Conservation (phyloP, 208 protist genomes). For the Angomonas ambiguus region DNA sequence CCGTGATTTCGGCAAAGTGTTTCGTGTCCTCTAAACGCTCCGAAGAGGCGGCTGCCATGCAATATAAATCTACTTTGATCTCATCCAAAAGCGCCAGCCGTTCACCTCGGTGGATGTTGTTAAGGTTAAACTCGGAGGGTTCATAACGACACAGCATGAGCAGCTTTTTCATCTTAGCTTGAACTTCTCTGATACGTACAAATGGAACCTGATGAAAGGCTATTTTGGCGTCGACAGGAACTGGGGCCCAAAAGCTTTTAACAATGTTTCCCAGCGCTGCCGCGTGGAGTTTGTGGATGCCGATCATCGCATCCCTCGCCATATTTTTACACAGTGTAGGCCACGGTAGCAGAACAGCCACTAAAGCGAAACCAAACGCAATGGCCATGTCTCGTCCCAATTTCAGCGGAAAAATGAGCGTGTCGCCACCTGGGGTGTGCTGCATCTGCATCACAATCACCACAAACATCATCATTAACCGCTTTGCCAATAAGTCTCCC, state of each 20-base stretch:
- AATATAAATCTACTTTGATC: conserved; percentile 35
- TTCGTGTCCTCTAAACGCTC: conserved; percentile 2
- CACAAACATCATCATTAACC: conserved; percentile 46
- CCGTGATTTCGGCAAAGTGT: background rate
- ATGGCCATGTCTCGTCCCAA: conserved; percentile 45
- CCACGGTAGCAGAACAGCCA: conserved; percentile 37
- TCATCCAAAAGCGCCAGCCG: conserved; percentile 27
- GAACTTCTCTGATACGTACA: conserved; percentile 25
- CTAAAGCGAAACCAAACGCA: conserved; percentile 21
- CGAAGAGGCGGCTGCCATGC: conserved; percentile 32
- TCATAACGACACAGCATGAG: conserved; percentile 34
- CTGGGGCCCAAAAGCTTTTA: conserved; percentile 50
- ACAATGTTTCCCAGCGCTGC: conserved; percentile 52
- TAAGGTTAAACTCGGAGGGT: conserved; percentile 34
- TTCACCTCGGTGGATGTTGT: conserved; percentile 28
- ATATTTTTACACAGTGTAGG: conserved; percentile 29
- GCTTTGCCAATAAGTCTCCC: conserved; percentile 46
- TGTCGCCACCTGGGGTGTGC: conserved; percentile 24
- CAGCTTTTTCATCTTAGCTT: conserved; percentile 15
- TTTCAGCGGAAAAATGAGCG: conserved; percentile 20
- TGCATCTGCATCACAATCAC: conserved; percentile 66
- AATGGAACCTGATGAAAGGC: conserved; percentile 43
- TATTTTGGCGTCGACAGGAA: conserved; percentile 35
- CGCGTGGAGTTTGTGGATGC: conserved; percentile 44
- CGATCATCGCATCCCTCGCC: conserved; percentile 25